Percentiles rank a stretch among this genome's conserved stretches.
Conservation (phyloP, 129 eudicot species). For the Scalesia atractyloides region DNA sequence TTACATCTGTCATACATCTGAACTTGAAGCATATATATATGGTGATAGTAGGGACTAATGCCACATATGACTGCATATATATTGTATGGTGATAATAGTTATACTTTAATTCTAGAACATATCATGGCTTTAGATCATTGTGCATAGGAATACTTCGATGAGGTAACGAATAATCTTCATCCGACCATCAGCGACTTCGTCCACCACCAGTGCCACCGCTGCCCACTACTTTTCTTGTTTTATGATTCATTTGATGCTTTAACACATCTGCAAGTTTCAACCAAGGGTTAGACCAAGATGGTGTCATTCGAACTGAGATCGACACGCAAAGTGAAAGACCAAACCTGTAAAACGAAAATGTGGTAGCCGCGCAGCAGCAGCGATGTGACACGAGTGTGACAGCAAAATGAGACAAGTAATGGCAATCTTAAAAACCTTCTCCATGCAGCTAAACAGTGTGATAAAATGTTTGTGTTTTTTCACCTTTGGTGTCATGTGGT, state of each 20-base stretch:
- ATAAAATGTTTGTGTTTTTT: not conserved
- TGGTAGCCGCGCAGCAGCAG: constrained; percentile 11
- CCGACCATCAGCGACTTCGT: constrained; percentile 35
- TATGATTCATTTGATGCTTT: constrained; percentile 22
- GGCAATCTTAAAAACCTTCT: constrained; percentile 37
- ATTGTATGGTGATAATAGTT: not conserved
- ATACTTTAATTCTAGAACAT: not conserved
- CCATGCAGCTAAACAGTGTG: constrained; percentile 29
- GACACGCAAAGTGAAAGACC: not conserved
- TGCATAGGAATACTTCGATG: constrained; percentile 47
- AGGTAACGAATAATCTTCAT: constrained; percentile 52
- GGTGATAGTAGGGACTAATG: not conserved
- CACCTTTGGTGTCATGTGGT: not conserved
- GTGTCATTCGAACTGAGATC: not conserved
- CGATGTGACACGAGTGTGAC: constrained; percentile 9
- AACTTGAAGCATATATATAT: too few relatives aligned
- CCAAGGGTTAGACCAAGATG: not conserved
- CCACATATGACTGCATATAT: not conserved
- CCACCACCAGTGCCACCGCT: constrained; percentile 11
- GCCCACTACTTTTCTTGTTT: not conserved
- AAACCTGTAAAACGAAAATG: constrained; percentile 25
- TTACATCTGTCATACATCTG: not conserved
- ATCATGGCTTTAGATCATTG: constrained; percentile 43
- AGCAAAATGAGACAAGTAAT: constrained; percentile 37
- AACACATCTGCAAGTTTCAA: constrained; percentile 26